Conservation (phyloP, 1,284 basidiomycete genomes). For the Fomitopsis schrenkii region DNA sequence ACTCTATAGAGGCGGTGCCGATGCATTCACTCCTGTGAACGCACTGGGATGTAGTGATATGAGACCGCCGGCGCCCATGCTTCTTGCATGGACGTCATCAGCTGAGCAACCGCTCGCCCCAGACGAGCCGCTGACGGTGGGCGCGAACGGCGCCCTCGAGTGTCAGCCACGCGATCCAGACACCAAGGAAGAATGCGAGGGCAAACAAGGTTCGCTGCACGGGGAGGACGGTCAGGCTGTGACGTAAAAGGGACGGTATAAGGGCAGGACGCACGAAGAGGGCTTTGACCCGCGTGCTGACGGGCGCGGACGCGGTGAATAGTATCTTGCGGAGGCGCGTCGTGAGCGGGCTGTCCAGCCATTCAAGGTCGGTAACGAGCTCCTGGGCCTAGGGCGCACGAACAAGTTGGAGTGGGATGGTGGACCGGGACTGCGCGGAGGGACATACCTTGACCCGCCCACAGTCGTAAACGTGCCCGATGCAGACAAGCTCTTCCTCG, state of each 20-base stretch:
- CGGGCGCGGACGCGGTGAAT: background rate
- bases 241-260: background rate
- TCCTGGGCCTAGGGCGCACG: background rate
- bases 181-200: background rate
- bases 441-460: background rate
- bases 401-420: background rate
- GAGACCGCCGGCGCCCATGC: too few relatives aligned
- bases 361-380: background rate
- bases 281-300: background rate
- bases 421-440: background rate
- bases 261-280: background rate
- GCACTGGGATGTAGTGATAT: background rate
- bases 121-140: constrained; percentile 65
- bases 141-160: constrained; percentile 64
- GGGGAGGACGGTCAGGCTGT: background rate
- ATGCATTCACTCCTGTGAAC: background rate
- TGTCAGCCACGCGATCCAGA: constrained; percentile 48
- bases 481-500: background rate
- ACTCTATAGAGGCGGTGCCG: too few relatives aligned
- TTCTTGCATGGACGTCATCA: background rate
- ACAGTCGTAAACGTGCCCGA: background rate
- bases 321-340: background rate
- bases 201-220: background rate
- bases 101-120: constrained; percentile 65
- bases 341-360: background rate